These are phyloP conservation scores for Tephrocybe rancida DNA, from an alignment of 768 basidiomycete genomes.

Conservation along the genomic window DNA sequence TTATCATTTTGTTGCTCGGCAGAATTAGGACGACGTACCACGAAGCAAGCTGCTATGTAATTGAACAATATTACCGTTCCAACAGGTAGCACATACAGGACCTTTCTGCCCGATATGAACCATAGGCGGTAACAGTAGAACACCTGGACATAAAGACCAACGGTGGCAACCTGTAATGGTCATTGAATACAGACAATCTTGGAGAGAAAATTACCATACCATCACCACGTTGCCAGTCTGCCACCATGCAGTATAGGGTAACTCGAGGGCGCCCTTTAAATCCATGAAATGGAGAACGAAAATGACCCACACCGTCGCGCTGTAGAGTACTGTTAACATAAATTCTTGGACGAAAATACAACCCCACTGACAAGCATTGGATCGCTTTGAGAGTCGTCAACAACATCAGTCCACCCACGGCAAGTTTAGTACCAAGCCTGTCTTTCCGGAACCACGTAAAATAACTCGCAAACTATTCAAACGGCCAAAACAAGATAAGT, in stretches of 20 bases:
- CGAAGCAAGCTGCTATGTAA: slow-evolving; percentile 26
- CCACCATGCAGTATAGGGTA: slow-evolving; percentile 35
- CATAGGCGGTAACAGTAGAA: slow-evolving; percentile 34
- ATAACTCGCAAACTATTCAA: slow-evolving; percentile 28
- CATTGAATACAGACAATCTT: neutral
- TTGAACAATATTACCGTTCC: slow-evolving; percentile 25
- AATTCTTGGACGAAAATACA: neutral
- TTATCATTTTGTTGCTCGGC: neutral
- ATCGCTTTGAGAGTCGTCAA: slow-evolving; percentile 31
- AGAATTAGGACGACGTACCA: slow-evolving; percentile 20
- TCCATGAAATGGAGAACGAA: slow-evolving; percentile 29
- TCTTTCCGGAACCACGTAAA: slow-evolving; percentile 25
- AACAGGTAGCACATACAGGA: slow-evolving; percentile 25
- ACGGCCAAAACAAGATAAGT: neutral
- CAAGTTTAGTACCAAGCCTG: slow-evolving; percentile 16
- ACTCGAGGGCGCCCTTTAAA: slow-evolving; percentile 26
- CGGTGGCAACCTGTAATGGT: slow-evolving; percentile 27
- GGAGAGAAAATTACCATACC: slow-evolving; percentile 15
- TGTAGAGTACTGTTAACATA: neutral
- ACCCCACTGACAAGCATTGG: slow-evolving; percentile 33
- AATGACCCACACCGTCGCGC: slow-evolving; percentile 31
- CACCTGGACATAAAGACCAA: slow-evolving; percentile 32
- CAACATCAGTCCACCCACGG: slow-evolving; percentile 25
- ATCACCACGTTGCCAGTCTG: slow-evolving; percentile 30
- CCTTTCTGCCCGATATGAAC: slow-evolving; percentile 25